phyloP scores from a whole-genome alignment of 2,329 filamentous ascomycete genomes.

The Fusarium udum region DNA sequence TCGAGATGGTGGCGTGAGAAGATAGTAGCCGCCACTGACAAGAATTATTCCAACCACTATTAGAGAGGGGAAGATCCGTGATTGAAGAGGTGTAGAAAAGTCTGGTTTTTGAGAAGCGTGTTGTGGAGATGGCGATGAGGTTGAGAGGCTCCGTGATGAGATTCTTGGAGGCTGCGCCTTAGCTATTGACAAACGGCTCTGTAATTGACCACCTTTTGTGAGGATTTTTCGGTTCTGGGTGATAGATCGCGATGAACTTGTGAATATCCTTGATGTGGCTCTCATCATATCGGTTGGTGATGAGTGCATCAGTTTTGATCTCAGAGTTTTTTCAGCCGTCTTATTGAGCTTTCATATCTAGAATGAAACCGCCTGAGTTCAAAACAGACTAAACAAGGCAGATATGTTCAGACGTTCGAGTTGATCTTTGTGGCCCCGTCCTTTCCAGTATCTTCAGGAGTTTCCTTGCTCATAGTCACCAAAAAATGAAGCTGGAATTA shows the following conservation, averaged over 20 bases:
- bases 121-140: slow-evolving; percentile 1
- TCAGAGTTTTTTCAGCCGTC: not conserved
- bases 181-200: not conserved
- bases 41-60: slow-evolving; percentile 38
- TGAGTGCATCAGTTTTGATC: not conserved
- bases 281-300: slow-evolving; percentile 1
- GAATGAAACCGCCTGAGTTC: not conserved
- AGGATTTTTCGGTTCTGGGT: not conserved
- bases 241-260: not conserved
- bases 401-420: not conserved
- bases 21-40: slow-evolving; percentile 41
- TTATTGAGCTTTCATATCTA: not conserved
- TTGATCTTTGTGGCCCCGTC: not conserved
- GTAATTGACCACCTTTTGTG: not conserved
- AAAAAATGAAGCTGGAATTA: slow-evolving; percentile 9
- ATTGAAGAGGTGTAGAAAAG: slow-evolving; percentile 58
- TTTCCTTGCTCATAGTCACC: not conserved
- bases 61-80: slow-evolving; percentile 38
- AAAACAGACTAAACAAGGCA: fast-evolving
- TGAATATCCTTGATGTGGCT: slow-evolving; percentile 4
- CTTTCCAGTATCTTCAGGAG: not conserved
- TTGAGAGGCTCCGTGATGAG: not conserved
- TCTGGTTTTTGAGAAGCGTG: slow-evolving; percentile 20
- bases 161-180: not conserved
- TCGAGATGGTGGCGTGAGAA: slow-evolving; percentile 35